These are phyloP conservation scores for Pestalotiopsis sp. DNA, from an alignment of 2,329 filamentous ascomycete genomes.

Conservation along the genomic window DNA sequence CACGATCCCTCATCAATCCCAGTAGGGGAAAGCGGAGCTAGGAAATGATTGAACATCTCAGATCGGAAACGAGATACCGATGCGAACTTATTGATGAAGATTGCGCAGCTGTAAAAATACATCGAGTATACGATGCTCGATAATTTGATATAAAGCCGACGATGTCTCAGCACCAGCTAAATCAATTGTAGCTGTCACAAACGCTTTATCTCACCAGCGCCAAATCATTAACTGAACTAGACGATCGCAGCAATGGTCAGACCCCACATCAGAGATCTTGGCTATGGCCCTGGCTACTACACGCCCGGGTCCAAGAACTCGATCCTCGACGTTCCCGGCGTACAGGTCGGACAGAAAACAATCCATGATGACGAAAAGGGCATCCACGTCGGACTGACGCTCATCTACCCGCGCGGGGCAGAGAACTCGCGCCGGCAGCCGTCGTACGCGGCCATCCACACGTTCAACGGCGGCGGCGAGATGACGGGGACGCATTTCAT, in stretches of 20 bases:
- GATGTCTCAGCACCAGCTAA: too few relatives aligned
- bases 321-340: slow-evolving; percentile 5
- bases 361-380: slow-evolving; percentile 7
- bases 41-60: not conserved
- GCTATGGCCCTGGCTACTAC: slow-evolving; percentile 10
- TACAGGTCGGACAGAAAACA: slow-evolving; percentile 9
- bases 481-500: slow-evolving; percentile 12
- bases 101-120: not conserved
- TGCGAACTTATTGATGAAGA: not conserved
- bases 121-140: not conserved
- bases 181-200: too few relatives aligned
- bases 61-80: not conserved
- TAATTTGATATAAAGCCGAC: too few relatives aligned
- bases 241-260: not conserved
- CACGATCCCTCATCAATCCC: not conserved
- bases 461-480: slow-evolving; percentile 9
- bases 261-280: slow-evolving; percentile 8
- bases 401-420: slow-evolving; percentile 8
- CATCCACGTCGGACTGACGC: slow-evolving; percentile 6
- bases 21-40: not conserved
- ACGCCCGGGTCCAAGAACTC: slow-evolving; percentile 8
- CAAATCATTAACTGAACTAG: not conserved
- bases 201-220: not conserved
- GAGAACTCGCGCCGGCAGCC: slow-evolving; percentile 4
- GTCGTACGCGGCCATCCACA: slow-evolving; percentile 2